Evolutionary conservation across 163 green algal genomes (phyloP).

Genomic region (Volvox carteri): DNA sequence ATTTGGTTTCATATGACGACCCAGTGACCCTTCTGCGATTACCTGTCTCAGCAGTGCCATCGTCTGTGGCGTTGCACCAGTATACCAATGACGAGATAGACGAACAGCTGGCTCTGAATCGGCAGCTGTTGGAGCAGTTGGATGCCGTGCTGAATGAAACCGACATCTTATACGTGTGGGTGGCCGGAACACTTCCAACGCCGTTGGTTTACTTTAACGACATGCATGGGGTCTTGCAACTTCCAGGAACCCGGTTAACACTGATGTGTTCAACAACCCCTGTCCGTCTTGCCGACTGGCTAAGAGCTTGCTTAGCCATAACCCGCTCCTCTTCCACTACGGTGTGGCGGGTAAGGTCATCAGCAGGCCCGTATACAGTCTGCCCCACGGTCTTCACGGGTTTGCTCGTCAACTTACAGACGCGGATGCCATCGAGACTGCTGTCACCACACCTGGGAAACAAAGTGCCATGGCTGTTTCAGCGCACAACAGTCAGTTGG

Average conservation of each 20-base stretch:
- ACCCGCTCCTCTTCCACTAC: conserved; percentile 38
- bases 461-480: not conserved
- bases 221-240: not conserved
- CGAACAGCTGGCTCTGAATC: not conserved
- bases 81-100: not conserved
- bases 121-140: conserved; percentile 8
- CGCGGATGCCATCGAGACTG: not conserved
- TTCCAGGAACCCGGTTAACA: conserved; percentile 36
- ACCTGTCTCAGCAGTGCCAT: not conserved
- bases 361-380: not conserved
- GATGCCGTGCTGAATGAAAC: not conserved
- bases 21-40: conserved; percentile 28
- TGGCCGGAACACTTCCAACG: not conserved
- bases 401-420: not conserved
- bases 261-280: not conserved
- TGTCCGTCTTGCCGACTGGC: not conserved
- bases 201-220: not conserved
- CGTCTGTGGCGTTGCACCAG: not conserved
- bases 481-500: conserved; percentile 41
- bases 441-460: not conserved
- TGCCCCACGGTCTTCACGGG: not conserved
- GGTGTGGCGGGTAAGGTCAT: conserved; percentile 3
- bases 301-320: not conserved
- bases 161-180: conserved; percentile 46
- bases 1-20: conserved; percentile 43